These are phyloP conservation scores for Helichrysum umbraculigerum DNA, from an alignment of 129 eudicot genomes.

Conservation along the genomic window DNA sequence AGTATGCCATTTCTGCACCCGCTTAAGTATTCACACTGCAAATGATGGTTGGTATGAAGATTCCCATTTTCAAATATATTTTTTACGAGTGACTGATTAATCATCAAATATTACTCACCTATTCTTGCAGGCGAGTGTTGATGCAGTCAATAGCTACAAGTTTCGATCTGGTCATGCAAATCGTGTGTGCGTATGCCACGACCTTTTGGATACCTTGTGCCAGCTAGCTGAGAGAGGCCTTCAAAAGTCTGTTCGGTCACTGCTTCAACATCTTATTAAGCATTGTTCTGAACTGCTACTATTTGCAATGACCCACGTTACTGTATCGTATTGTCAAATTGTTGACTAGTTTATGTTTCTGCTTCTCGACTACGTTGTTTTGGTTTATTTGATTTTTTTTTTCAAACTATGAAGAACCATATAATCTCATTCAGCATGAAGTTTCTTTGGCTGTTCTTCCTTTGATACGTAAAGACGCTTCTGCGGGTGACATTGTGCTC, in stretches of 20 bases:
- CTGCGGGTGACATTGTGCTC: conserved; percentile 45
- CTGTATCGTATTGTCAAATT: conserved; percentile 48
- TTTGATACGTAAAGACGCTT: conserved; percentile 45
- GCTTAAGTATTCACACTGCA: conserved; percentile 76
- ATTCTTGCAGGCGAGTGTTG: conserved; percentile 55
- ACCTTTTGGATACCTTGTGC: conserved; percentile 83
- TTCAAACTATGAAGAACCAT: conserved; percentile 54
- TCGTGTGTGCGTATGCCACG: conserved; percentile 83
- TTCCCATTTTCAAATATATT: background rate
- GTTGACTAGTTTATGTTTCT: conserved; percentile 5
- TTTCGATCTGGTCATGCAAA: conserved; percentile 56
- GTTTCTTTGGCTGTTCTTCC: conserved; percentile 67
- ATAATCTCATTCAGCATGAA: conserved; percentile 79
- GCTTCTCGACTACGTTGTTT: background rate
- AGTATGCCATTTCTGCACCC: conserved; percentile 35
- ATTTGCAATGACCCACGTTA: conserved; percentile 78
- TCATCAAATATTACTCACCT: conserved; percentile 5
- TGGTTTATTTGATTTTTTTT: conserved; percentile 14
- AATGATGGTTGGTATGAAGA: conserved; percentile 66
- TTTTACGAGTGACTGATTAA: background rate
- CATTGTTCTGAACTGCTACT: conserved; percentile 79
- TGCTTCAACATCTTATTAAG: conserved; percentile 71
- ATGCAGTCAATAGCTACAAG: conserved; percentile 55
- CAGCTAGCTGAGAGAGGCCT: conserved; percentile 89
- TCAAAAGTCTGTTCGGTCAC: conserved; percentile 58